These are phyloP conservation scores for Alternaria conjuncta DNA, from an alignment of 2,329 filamentous ascomycete species.

Conservation along the genomic window DNA sequence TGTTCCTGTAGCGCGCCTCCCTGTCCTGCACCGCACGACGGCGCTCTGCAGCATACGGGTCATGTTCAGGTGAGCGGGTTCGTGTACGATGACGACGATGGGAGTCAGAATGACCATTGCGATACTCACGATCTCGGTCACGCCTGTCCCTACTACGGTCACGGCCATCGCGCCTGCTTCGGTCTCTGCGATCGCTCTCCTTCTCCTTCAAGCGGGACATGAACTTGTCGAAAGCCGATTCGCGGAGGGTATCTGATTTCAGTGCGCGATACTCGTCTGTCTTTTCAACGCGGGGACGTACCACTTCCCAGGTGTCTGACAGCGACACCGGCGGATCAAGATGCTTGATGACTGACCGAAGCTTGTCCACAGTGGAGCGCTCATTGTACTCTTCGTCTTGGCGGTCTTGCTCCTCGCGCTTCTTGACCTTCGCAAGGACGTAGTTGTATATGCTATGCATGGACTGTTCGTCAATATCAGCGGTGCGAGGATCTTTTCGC, in stretches of 20 bases:
- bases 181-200: slow-evolving; percentile 68
- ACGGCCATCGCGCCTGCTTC: slow-evolving; percentile 48
- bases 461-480: slow-evolving; percentile 81
- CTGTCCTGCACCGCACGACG: slow-evolving; percentile 92
- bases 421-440: slow-evolving; percentile 83
- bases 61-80: slow-evolving; percentile 88
- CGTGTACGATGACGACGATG: slow-evolving; percentile 61
- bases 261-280: slow-evolving; percentile 85
- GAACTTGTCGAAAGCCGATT: slow-evolving; percentile 87
- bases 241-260: slow-evolving; percentile 80
- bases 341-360: slow-evolving; percentile 87
- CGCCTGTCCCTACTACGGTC: slow-evolving; percentile 54
- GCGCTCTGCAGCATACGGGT: slow-evolving; percentile 94
- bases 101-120: slow-evolving; percentile 49
- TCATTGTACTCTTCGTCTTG: slow-evolving; percentile 83
- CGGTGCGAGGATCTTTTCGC: slow-evolving; percentile 84
- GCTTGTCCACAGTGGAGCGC: slow-evolving; percentile 80
- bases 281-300: slow-evolving; percentile 79
- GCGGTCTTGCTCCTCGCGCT: slow-evolving; percentile 83
- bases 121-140: slow-evolving; percentile 49
- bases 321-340: slow-evolving; percentile 81
- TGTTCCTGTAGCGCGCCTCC: slow-evolving; percentile 90
- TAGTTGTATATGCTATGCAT: slow-evolving; percentile 84
- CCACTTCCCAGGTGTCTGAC: slow-evolving; percentile 86
- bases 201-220: slow-evolving; percentile 90